phyloP scores from a whole-genome alignment of 306 rosid genomes.

The Trifolium subterraneum region DNA sequence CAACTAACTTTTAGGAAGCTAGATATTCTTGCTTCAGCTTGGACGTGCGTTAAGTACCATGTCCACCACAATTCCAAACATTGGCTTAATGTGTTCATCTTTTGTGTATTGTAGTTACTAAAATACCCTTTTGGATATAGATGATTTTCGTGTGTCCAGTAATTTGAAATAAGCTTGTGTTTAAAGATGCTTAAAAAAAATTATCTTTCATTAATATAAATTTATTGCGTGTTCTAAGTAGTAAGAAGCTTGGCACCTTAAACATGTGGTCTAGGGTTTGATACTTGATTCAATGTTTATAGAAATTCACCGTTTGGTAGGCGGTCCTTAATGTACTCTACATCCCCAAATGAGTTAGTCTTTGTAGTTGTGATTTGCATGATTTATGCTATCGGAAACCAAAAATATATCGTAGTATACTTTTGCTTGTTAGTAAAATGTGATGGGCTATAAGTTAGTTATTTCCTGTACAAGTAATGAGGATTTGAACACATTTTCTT shows the following conservation, averaged over 20 bases:
- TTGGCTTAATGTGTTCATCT: too few relatives aligned
- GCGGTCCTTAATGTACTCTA: not conserved
- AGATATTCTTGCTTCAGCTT: too few relatives aligned
- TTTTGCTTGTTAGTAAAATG: not conserved
- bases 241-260: not conserved
- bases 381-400: not conserved
- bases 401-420: not conserved
- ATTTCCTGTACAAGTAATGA: not conserved
- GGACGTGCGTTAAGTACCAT: too few relatives aligned
- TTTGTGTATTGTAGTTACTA: too few relatives aligned
- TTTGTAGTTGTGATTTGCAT: not conserved
- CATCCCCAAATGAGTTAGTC: not conserved
- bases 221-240: not conserved
- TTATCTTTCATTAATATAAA: not conserved
- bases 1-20: too few relatives aligned
- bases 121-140: not conserved
- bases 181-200: not conserved
- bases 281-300: too few relatives aligned
- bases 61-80: too few relatives aligned
- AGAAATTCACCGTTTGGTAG: not conserved
- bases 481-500: slow-evolving; percentile 12
- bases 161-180: not conserved
- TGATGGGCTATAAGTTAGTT: not conserved
- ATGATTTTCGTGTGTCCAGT: too few relatives aligned
- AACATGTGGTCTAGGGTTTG: slow-evolving; percentile 1